Conservation (phyloP, 1,139 yeast species). For the Suhomyces ambrosiae region DNA sequence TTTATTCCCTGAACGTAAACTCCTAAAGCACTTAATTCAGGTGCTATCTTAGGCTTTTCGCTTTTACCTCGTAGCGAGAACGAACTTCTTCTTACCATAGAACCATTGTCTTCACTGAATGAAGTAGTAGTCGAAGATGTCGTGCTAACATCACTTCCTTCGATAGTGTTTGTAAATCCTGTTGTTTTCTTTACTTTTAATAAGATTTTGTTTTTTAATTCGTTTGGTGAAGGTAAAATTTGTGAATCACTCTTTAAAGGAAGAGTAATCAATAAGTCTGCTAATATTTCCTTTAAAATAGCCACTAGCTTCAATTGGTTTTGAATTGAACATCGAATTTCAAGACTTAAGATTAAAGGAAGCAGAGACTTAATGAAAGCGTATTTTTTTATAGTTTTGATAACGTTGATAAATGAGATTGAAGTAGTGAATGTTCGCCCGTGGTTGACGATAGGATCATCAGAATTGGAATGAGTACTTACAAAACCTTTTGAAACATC, state of each 20-base stretch:
- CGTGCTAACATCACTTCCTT: constrained; percentile 1
- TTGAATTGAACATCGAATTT: constrained; percentile 69
- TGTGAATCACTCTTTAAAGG: constrained; percentile 33
- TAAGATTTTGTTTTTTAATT: constrained; percentile 67
- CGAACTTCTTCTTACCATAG: constrained; percentile 17
- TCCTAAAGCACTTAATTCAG: constrained; percentile 61
- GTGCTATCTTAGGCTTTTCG: constrained; percentile 30
- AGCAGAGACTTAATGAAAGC: constrained; percentile 83
- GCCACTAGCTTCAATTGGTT: constrained; percentile 63
- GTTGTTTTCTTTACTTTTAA: constrained; percentile 73
- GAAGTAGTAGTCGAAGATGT: constrained; percentile 33
- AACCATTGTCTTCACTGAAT: constrained; percentile 48
- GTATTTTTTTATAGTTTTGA: constrained; percentile 73
- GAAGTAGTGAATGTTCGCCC: constrained; percentile 82
- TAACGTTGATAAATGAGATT: constrained; percentile 67
- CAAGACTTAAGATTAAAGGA: constrained; percentile 87
- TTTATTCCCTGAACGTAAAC: constrained; percentile 73
- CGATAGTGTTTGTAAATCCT: constrained; percentile 10
- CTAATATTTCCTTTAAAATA: constrained; percentile 57
- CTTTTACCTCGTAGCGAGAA: constrained; percentile 28
- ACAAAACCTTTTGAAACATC: neutral
- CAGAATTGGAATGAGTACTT: constrained; percentile 7
- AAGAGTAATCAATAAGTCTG: constrained; percentile 54
- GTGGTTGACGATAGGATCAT: constrained; percentile 85
- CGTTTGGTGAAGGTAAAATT: constrained; percentile 70